Evolutionary conservation across 148 eudicot genomes (phyloP).

Genomic region (Cornus suecica): DNA sequence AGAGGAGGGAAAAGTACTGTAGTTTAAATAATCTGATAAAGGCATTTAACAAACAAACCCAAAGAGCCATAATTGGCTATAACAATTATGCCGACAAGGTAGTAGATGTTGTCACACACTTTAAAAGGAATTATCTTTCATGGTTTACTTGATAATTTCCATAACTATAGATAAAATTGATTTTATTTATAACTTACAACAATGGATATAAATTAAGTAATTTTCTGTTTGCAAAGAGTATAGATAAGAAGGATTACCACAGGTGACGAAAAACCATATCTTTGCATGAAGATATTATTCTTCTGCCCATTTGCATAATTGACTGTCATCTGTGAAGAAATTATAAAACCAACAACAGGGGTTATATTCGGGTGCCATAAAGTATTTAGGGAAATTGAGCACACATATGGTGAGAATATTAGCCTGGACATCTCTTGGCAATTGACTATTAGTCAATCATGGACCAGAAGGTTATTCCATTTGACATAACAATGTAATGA

Average conservation of each 20-base stretch:
- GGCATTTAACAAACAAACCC: too few relatives aligned
- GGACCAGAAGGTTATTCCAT: not conserved
- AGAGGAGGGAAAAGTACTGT: too few relatives aligned
- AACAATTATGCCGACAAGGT: too few relatives aligned
- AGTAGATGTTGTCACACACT: too few relatives aligned
- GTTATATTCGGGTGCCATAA: not conserved
- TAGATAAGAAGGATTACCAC: conserved; percentile 51
- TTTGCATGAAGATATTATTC: conserved; percentile 75
- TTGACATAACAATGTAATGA: not conserved
- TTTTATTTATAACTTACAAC: too few relatives aligned
- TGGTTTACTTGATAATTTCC: too few relatives aligned
- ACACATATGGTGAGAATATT: not conserved
- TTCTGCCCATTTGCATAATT: conserved; percentile 64
- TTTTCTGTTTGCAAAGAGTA: not conserved
- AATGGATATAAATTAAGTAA: not conserved
- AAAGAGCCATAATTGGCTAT: too few relatives aligned
- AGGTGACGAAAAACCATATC: conserved; percentile 95
- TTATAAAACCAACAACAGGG: conserved; percentile 3
- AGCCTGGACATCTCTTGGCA: not conserved
- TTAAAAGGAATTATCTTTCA: too few relatives aligned
- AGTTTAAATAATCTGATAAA: too few relatives aligned
- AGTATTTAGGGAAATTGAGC: not conserved
- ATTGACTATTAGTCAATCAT: not conserved
- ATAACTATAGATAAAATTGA: too few relatives aligned
- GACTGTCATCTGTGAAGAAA: conserved; percentile 68